Evolutionary conservation across 2,329 filamentous ascomycete species (phyloP).

Genomic region (Aspergillus sclerotialis): DNA sequence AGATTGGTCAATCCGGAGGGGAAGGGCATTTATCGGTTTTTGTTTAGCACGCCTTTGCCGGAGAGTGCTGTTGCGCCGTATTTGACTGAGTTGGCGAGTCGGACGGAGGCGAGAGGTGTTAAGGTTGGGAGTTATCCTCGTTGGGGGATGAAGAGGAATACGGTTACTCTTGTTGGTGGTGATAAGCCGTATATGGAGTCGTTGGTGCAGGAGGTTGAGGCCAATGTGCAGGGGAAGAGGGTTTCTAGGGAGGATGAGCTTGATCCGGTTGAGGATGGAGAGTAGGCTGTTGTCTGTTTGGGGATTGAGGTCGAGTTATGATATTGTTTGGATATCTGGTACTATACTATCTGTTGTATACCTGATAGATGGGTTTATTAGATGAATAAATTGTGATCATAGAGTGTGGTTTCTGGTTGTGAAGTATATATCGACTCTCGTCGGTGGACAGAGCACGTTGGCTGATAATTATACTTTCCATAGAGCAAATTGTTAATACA

Average conservation of each 20-base stretch:
- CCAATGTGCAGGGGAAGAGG: constrained; percentile 65
- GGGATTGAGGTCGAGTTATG: too few relatives aligned
- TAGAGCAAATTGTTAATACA: too few relatives aligned
- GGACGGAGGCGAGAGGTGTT: constrained; percentile 67
- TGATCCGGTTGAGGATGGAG: constrained; percentile 37
- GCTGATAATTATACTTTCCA: too few relatives aligned
- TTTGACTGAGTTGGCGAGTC: constrained; percentile 68
- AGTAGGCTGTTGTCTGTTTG: too few relatives aligned
- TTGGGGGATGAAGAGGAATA: constrained; percentile 82
- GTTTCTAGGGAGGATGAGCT: constrained; percentile 66
- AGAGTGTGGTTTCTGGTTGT: too few relatives aligned
- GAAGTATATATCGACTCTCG: too few relatives aligned
- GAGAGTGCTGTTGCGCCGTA: constrained; percentile 82
- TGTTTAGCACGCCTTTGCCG: constrained; percentile 79
- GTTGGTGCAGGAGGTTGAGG: constrained; percentile 68
- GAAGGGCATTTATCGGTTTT: constrained; percentile 68
- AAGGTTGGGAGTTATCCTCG: constrained; percentile 95
- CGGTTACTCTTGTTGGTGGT: constrained; percentile 76
- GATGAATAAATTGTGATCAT: too few relatives aligned
- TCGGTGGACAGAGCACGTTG: too few relatives aligned
- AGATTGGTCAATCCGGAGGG: constrained; percentile 71
- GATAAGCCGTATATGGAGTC: constrained; percentile 72
- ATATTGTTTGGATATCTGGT: too few relatives aligned
- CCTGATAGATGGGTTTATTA: too few relatives aligned
- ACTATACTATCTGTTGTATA: too few relatives aligned